Evolutionary conservation across 2,329 filamentous ascomycete genomes (phyloP), one percentile per base, ranked within the genome.

Genomic region (Cladophialophora chaetospira): DNA sequence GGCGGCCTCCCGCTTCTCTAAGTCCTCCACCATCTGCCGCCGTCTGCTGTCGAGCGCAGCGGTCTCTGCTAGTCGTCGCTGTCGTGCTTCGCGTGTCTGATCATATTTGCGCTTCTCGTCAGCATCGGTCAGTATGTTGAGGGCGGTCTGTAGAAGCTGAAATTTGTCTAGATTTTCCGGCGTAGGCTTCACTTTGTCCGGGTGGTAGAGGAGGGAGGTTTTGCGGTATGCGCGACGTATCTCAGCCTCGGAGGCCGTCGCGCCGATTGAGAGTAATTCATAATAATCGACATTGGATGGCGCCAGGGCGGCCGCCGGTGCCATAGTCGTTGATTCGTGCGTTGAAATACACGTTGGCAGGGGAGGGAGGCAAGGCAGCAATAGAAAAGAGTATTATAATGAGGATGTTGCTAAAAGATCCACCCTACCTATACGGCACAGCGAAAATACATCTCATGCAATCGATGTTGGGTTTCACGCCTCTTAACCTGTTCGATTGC

Each of bases 161-260:
- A 95, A 97, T 68, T 88, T 89, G 54, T 87, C 86, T 43, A 89
- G 81, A 64, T 94, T 90, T 66, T 75, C 75, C 4, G 75, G 73
- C 3, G 88, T 90, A 33, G 81, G 77, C 62, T 86, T 83, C 53
- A 92, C 86, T 75, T 97, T 96, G 80, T 97, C 93, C 1, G 93
- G 93, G 72, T 97, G 93, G 77, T 92, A 91, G 68, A 90, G 91
- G n/a, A 96, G 79, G 3, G 91, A 91, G 26, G 87, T 86, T 67
- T 89, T 89, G 57, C 91, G 85, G 79, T 93, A 97, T 42, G 90
- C 91, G 64, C 88, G 86, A 62, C 89, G 87, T 67, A 96, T 87
- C 61, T 91, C 88, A n/a, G 84, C 76, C 54, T 88, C 86, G 0
- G 87, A 83, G 15, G 85, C 80, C 17, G 84, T 78, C 54, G 84